Evolutionary conservation across 2,329 filamentous ascomycete species (phyloP).

Genomic region (Neopestalotiopsis rosae): DNA sequence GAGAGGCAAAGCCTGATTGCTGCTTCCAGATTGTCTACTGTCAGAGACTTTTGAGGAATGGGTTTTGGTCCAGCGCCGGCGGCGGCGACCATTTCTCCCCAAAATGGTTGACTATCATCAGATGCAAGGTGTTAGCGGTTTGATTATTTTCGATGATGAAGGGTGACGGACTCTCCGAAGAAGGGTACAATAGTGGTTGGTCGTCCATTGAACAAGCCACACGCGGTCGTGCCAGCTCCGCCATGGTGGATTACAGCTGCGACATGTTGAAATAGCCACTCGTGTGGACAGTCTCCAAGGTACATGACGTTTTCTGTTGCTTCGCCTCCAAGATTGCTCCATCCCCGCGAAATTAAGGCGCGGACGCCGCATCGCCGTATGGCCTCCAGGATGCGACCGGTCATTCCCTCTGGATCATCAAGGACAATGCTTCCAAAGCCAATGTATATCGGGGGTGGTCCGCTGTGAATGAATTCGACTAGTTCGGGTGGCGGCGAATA

Average conservation of each 20-base stretch:
- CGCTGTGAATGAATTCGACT: conserved; percentile 68
- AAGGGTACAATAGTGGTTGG: conserved; percentile 71
- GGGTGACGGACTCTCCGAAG: conserved; percentile 57
- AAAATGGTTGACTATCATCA: conserved; percentile 42
- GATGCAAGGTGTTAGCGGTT: neutral
- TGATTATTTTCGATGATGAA: neutral
- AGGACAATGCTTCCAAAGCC: conserved; percentile 62
- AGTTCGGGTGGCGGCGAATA: conserved; percentile 72
- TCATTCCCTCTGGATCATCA: conserved; percentile 63
- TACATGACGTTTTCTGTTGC: conserved; percentile 57
- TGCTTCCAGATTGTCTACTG: conserved; percentile 37
- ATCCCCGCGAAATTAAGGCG: conserved; percentile 67
- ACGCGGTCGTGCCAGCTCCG: conserved; percentile 69
- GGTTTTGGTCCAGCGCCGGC: conserved; percentile 45
- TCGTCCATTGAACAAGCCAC: conserved; percentile 62
- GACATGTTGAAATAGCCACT: conserved; percentile 68
- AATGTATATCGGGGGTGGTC: conserved; percentile 79
- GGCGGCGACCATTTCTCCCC: conserved; percentile 44
- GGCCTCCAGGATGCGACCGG: conserved; percentile 63
- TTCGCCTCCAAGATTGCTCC: conserved; percentile 63
- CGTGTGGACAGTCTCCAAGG: conserved; percentile 66
- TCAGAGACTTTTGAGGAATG: conserved; percentile 40
- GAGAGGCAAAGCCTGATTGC: conserved; percentile 40
- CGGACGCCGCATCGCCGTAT: conserved; percentile 61
- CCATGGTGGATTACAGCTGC: conserved; percentile 67